Base-by-base conservation (phyloP, 78 protist species). In the Chrysochromulina parva region DNA sequence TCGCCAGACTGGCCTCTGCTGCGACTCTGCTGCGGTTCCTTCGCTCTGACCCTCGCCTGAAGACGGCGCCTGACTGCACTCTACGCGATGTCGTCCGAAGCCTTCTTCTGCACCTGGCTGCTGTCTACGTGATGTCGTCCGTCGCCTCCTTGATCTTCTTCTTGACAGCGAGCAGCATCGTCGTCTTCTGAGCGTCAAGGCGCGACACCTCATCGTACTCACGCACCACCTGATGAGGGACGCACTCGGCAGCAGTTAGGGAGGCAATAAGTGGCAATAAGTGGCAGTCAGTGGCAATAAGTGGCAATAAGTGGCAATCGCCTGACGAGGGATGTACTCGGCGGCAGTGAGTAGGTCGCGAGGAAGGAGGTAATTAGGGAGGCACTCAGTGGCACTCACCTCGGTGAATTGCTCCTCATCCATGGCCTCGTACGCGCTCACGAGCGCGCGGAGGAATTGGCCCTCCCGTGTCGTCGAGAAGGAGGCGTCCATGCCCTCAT, bases 181-280 rank as follows among this genome's bases (percentile, higher is more conserved):
- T 48, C n/a, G 95, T 94, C 90, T 82, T 89, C 96, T 96, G 93
- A 0, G 50, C 67, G 50, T 92, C 94, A 38, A 95, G 94, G 57
- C 87, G 92, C 16, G 88, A 73, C 55, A 95, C 22, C 26, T 55
- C n/a, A 13, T 53, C 88, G 67, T 16, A 57, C 88, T 22, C 88
- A 5, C n/a, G 59, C 48, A 78, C 62, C 13, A 2, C 2, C 53
- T 20, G 71, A 20, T 3, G 71, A 7, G 71, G 71, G 71, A 20
- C 7, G 28, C n/a, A 20, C 38, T 38, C 38, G 38, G 38, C 38
- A 38, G 38, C 38, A 38, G 38, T 38, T 38, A 38, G 38, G 38
- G 38, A 38, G 38, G 38, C 38, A 38, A 38, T 38, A 38, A 38
- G 38, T 38, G 38, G 38, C 38, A 38, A 38, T 38, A 38, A 38